Conservation (phyloP, 148 eudicot species). For the Fagopyrum esculentum region DNA sequence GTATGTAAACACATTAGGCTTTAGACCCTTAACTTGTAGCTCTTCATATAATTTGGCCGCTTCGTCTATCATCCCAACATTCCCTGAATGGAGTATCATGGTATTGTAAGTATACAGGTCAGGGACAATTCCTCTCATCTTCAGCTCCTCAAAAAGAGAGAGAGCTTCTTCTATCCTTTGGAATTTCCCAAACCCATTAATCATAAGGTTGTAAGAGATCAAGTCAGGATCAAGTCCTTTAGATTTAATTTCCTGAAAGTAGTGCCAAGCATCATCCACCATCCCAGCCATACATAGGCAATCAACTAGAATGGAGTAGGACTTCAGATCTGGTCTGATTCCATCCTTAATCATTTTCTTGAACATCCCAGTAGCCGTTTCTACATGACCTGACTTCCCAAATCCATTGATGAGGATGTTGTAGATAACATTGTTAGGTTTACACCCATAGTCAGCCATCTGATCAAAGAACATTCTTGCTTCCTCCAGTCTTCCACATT, state of each 20-base stretch:
- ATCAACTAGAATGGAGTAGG: constrained; percentile 85
- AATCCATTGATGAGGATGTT: constrained; percentile 90
- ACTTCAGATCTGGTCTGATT: constrained; percentile 76
- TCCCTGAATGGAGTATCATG: constrained; percentile 74
- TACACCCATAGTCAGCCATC: constrained; percentile 76
- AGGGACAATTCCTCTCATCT: constrained; percentile 46
- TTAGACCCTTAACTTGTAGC: constrained; percentile 54
- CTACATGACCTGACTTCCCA: constrained; percentile 84
- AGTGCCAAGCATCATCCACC: constrained; percentile 61
- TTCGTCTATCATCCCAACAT: constrained; percentile 63
- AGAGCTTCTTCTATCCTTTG: constrained; percentile 59
- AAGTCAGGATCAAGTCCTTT: constrained; percentile 83
- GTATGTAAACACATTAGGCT: constrained; percentile 81
- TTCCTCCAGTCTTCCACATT: constrained; percentile 66
- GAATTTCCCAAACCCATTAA: constrained; percentile 73
- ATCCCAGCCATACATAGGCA: constrained; percentile 57
- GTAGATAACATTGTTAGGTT: constrained; percentile 78
- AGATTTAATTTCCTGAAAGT: constrained; percentile 59
- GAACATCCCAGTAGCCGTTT: constrained; percentile 58
- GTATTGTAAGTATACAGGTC: constrained; percentile 75
- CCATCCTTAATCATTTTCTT: constrained; percentile 72
- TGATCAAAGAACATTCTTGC: constrained; percentile 67
- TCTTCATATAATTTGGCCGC: constrained; percentile 67
- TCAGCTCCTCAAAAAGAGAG: constrained; percentile 60
- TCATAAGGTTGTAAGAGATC: constrained; percentile 75